Evolutionary conservation across 768 basidiomycete species (phyloP).

Genomic region (Galerina sulciceps): DNA sequence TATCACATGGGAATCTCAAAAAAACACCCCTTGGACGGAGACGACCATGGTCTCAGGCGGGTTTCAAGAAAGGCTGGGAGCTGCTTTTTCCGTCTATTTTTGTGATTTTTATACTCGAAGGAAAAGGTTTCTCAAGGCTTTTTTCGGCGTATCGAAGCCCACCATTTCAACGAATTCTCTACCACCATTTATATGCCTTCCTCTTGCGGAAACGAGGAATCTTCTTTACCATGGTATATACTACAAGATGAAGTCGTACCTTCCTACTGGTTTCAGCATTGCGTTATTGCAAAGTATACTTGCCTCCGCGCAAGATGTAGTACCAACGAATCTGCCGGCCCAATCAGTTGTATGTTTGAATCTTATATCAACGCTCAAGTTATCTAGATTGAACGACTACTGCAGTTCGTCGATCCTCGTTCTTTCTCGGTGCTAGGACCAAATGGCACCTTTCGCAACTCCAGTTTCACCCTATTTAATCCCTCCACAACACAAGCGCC

Average conservation of each 20-base stretch:
- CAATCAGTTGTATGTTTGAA: slow-evolving; percentile 33
- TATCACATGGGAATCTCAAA: no score
- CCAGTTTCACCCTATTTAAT: slow-evolving; percentile 48
- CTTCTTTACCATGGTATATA: no score
- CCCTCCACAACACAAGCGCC: slow-evolving; percentile 37
- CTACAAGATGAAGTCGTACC: background rate
- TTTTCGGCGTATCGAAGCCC: no score
- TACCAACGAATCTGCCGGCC: slow-evolving; percentile 24
- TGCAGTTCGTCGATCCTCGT: slow-evolving; percentile 55
- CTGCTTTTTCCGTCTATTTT: no score
- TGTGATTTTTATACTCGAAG: no score
- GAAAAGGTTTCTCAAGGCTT: no score
- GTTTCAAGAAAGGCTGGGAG: no score
- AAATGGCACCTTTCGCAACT: slow-evolving; percentile 42
- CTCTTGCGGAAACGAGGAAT: no score
- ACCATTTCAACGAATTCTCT: no score
- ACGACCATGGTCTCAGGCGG: no score
- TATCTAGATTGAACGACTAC: background rate
- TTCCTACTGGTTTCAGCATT: background rate
- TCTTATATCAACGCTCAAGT: background rate
- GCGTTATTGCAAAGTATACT: background rate
- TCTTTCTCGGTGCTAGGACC: slow-evolving; percentile 56
- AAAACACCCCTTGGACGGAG: no score
- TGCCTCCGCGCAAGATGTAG: slow-evolving; percentile 3
- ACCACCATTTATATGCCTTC: no score